phyloP scores from a whole-genome alignment of 306 rosid genomes.

The Rosa multiflora region DNA sequence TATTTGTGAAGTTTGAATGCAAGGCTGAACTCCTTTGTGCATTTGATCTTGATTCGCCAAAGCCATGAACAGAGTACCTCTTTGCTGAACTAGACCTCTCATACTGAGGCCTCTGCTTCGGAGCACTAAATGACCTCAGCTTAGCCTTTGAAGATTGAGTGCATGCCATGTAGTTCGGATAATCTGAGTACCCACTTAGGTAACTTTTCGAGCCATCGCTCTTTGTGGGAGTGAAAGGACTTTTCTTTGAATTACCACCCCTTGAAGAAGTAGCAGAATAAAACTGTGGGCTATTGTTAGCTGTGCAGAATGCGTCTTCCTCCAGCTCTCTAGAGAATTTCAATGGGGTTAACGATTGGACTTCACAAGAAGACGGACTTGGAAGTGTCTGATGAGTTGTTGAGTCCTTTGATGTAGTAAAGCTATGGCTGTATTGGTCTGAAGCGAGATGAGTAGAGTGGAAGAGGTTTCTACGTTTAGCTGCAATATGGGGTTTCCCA shows the following conservation, averaged over 20 bases:
- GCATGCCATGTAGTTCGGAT: constrained; percentile 80
- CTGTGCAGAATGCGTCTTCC: constrained; percentile 63
- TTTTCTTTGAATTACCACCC: constrained; percentile 51
- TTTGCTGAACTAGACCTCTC: constrained; percentile 61
- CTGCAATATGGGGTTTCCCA: constrained; percentile 36
- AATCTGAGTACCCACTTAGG: constrained; percentile 48
- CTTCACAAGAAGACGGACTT: constrained; percentile 45
- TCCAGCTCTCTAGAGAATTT: constrained; percentile 43
- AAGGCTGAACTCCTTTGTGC: constrained; percentile 43
- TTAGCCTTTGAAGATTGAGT: constrained; percentile 83
- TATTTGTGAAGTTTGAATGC: constrained; percentile 56
- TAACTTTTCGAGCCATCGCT: constrained; percentile 68
- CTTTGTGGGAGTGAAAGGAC: constrained; percentile 65
- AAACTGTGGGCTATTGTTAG: constrained; percentile 55
- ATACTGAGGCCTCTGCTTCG: constrained; percentile 65
- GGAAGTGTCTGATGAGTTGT: constrained; percentile 49
- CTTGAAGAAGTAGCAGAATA: constrained; percentile 55
- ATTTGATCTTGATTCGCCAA: constrained; percentile 35
- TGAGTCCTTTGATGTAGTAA: constrained; percentile 54
- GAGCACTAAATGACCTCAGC: constrained; percentile 70
- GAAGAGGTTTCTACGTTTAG: constrained; percentile 50
- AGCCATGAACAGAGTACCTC: constrained; percentile 45
- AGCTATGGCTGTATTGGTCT: constrained; percentile 49
- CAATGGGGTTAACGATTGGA: constrained; percentile 45
- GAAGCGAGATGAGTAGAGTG: constrained; percentile 34